Conservation (phyloP, 352 stramenopile genomes). For the Globisporangium cystogenes region DNA sequence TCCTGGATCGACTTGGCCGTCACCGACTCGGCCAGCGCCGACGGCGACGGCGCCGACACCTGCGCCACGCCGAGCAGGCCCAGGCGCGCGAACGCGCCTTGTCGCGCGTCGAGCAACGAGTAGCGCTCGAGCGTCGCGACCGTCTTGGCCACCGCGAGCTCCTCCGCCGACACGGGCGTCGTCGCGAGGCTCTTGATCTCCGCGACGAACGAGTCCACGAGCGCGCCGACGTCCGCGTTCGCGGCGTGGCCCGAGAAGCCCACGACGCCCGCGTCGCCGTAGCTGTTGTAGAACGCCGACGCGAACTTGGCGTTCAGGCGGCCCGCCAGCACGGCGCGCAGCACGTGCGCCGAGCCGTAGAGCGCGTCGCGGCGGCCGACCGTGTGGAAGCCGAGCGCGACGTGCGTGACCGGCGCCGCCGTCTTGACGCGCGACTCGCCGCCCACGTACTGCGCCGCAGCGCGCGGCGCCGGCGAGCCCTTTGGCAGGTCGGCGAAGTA, state of each 20-base stretch:
- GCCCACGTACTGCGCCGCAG: conserved; percentile 61
- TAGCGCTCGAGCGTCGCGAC: conserved; percentile 37
- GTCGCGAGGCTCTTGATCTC: conserved; percentile 75
- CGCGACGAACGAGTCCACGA: conserved; percentile 63
- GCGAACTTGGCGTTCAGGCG: conserved; percentile 64
- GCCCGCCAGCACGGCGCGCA: conserved; percentile 51
- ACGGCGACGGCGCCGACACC: conserved; percentile 29
- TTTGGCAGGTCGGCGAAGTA: conserved; percentile 49
- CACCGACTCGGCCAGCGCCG: conserved; percentile 29
- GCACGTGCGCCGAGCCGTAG: conserved; percentile 54
- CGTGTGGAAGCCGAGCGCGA: conserved; percentile 65
- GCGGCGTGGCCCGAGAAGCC: conserved; percentile 54
- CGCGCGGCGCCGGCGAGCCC: conserved; percentile 17
- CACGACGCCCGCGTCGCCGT: conserved; percentile 57
- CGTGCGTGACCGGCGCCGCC: conserved; percentile 45
- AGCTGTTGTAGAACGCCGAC: conserved; percentile 52
- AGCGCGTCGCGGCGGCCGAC: conserved; percentile 36
- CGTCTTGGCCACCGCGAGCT: conserved; percentile 73
- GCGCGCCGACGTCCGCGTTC: conserved; percentile 42
- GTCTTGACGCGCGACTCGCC: conserved; percentile 77
- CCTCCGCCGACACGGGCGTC: conserved; percentile 50
- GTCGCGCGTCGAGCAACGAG: conserved; percentile 32
- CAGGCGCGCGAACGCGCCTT: conserved; percentile 34
- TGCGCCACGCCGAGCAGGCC: conserved; percentile 38
- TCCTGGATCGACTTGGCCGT: conserved; percentile 66